These are phyloP conservation scores for Colletotrichum musae DNA, from an alignment of 2,329 filamentous ascomycete species.

Conservation along the genomic window DNA sequence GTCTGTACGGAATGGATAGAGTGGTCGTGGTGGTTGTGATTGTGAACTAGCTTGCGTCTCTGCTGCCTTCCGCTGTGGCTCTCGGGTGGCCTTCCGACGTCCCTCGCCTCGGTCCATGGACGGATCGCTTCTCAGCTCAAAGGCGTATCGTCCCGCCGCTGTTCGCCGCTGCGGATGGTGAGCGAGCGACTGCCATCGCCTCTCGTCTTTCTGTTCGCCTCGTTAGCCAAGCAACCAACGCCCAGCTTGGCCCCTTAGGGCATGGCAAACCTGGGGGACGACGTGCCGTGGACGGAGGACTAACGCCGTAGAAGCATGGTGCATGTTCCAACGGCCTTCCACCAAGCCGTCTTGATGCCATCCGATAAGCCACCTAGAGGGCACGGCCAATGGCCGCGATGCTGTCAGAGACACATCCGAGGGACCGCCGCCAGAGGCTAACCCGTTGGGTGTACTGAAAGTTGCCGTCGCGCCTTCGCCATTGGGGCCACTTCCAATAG, in stretches of 20 bases:
- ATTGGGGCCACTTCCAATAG: constrained; percentile 26
- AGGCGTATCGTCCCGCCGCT: neutral
- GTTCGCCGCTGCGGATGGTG: constrained; percentile 6
- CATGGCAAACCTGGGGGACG: constrained; percentile 34
- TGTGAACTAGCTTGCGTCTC: neutral
- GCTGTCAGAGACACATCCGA: constrained; percentile 37
- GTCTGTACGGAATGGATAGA: neutral
- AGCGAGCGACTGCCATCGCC: neutral
- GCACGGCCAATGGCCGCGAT: constrained; percentile 33
- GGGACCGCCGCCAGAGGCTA: constrained; percentile 26
- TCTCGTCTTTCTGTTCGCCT: constrained; percentile 8
- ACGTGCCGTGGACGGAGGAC: constrained; percentile 12
- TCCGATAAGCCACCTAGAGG: constrained; percentile 36
- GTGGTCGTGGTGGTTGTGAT: neutral
- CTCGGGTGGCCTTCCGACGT: constrained; percentile 23
- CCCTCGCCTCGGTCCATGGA: constrained; percentile 8
- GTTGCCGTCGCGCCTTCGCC: constrained; percentile 20
- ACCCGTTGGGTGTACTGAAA: constrained; percentile 8
- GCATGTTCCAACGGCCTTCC: constrained; percentile 42
- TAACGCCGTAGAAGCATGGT: constrained; percentile 40
- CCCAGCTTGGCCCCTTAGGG: constrained; percentile 16
- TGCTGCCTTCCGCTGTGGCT: neutral
- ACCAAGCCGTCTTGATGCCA: constrained; percentile 34
- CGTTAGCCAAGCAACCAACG: constrained; percentile 37
- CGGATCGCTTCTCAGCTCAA: constrained; percentile 14